Percentiles rank a stretch among this genome's conserved stretches.
These are phyloP conservation scores for Cercospora brassicicola DNA, from an alignment of 2,329 filamentous ascomycete genomes.

Conservation along the genomic window DNA sequence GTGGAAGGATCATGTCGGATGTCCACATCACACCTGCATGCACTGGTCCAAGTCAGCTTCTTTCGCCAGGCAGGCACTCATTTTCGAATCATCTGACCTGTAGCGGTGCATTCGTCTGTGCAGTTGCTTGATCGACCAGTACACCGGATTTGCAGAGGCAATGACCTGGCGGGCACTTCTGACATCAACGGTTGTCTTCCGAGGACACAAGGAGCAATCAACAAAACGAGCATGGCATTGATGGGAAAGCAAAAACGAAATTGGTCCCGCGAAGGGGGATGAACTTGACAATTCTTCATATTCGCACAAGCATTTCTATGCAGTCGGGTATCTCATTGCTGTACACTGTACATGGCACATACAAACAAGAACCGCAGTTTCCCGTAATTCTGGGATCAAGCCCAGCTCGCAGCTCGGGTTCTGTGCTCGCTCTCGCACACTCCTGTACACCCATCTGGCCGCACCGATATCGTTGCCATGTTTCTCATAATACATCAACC, in stretches of 20 bases:
- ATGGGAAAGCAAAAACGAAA: neutral
- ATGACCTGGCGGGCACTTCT: neutral
- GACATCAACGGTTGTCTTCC: neutral
- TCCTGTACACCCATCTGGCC: neutral
- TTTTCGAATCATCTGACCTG: neutral
- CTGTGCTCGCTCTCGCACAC: neutral
- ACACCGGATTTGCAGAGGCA: neutral
- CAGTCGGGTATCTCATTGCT: neutral
- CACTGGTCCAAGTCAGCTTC: neutral
- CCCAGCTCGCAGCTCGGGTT: neutral
- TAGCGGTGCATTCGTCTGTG: neutral
- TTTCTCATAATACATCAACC: constrained; percentile 3
- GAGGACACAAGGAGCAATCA: neutral
- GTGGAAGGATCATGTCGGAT: neutral
- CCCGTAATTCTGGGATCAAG: neutral
- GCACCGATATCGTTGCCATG: neutral
- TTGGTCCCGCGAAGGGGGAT: neutral
- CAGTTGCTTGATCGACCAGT: neutral
- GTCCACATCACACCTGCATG: neutral
- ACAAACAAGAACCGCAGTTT: neutral
- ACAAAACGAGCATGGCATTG: neutral
- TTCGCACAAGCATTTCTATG: neutral
- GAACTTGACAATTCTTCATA: neutral
- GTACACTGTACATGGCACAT: neutral
- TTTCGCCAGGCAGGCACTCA: neutral